Conservation (phyloP, 495 filamentous ascomycete species). For the Podospora pseudoanserina region DNA sequence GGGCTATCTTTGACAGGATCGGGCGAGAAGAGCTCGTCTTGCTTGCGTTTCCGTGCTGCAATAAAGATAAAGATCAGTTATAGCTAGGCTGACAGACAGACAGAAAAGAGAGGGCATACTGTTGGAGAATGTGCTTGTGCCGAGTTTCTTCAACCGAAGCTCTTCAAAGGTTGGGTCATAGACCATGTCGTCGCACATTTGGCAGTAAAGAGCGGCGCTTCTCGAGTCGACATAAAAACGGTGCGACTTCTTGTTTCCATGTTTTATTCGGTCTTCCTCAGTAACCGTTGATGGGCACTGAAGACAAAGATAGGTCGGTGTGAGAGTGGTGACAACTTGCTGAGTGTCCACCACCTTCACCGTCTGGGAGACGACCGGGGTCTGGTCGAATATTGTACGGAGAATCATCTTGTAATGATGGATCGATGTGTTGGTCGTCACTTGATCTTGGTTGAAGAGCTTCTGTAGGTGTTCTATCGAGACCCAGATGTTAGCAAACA, state of each 20-base stretch:
- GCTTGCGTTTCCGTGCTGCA: conserved; percentile 54
- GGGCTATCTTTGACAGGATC: conserved; percentile 56
- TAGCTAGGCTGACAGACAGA: neutral
- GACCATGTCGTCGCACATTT: conserved; percentile 78
- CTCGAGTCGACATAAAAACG: conserved; percentile 78
- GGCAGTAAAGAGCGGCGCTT: conserved; percentile 73
- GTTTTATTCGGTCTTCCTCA: conserved; percentile 53
- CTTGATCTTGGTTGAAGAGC: conserved; percentile 47
- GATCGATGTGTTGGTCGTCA: conserved; percentile 48
- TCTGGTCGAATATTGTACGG: conserved; percentile 49
- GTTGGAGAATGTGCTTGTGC: conserved; percentile 49
- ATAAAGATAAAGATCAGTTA: neutral
- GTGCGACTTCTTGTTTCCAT: conserved; percentile 57
- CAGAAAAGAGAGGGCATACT: conserved; percentile 14
- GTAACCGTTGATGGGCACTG: conserved; percentile 61
- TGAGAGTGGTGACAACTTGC: conserved; percentile 46
- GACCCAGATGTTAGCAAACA: conserved; percentile 19
- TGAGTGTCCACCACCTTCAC: conserved; percentile 42
- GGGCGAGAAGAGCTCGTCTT: conserved; percentile 52
- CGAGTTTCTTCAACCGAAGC: conserved; percentile 57
- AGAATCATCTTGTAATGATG: conserved; percentile 53
- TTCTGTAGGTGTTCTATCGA: conserved; percentile 51
- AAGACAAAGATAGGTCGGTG: conserved; percentile 65
- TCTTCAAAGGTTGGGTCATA: conserved; percentile 83
- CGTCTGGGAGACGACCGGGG: conserved; percentile 47